Conservation (phyloP, 2,329 filamentous ascomycete species). For the Tympanopsis confertula region DNA sequence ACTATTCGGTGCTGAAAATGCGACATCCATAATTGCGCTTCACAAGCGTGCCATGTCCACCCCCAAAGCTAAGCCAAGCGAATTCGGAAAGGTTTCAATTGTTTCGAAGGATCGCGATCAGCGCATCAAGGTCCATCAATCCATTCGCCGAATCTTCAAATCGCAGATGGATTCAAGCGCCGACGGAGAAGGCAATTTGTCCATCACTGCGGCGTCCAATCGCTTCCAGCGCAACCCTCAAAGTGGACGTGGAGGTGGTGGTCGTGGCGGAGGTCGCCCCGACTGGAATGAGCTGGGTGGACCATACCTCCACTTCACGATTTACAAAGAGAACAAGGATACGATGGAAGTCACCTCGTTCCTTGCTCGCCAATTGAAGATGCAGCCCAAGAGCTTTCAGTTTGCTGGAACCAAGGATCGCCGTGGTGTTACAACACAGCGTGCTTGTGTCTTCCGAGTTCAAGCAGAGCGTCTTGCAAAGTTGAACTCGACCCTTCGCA, state of each 20-base stretch:
- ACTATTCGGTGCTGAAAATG: constrained; percentile 37
- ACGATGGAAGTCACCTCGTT: constrained; percentile 63
- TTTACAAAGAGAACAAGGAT: constrained; percentile 71
- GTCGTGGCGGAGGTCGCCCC: constrained; percentile 23
- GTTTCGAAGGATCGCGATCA: constrained; percentile 46
- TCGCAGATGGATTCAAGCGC: constrained; percentile 52
- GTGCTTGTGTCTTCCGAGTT: constrained; percentile 48
- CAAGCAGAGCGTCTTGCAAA: constrained; percentile 22
- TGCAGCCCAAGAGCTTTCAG: constrained; percentile 46
- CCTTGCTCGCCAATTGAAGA: constrained; percentile 43
- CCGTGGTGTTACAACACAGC: constrained; percentile 57
- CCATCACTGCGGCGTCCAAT: constrained; percentile 36
- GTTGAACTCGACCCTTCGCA: background rate
- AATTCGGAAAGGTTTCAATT: constrained; percentile 39
- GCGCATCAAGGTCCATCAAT: constrained; percentile 51
- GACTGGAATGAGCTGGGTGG: constrained; percentile 58
- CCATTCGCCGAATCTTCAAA: constrained; percentile 51
- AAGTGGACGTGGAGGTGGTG: constrained; percentile 7
- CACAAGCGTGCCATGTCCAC: constrained; percentile 38
- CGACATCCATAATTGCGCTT: constrained; percentile 37
- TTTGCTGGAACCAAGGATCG: constrained; percentile 67
- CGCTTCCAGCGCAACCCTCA: constrained; percentile 16
- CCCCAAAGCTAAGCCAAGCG: constrained; percentile 40
- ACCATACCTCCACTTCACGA: constrained; percentile 60
- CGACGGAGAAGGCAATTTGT: constrained; percentile 41